A percentile compares a stretch with the other conserved stretches of the same genome.
Evolutionary conservation across 352 stramenopile genomes (phyloP).

Genomic region (Phytophthora sp.): DNA sequence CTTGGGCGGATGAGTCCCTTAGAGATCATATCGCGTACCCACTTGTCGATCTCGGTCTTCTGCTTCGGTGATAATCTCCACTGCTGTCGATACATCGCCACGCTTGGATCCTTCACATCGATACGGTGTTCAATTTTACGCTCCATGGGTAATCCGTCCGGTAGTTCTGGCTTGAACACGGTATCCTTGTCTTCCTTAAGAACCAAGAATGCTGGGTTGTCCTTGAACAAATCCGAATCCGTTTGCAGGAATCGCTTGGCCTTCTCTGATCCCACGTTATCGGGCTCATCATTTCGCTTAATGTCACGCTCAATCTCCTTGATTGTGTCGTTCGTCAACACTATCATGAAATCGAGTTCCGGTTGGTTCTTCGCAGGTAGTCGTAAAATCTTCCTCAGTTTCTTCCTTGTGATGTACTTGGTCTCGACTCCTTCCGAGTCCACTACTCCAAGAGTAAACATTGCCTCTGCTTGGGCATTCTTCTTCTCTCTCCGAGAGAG

Average conservation of each 20-base stretch:
- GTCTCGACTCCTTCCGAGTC: slow-evolving; percentile 13
- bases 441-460: slow-evolving; percentile 14
- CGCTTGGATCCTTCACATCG: slow-evolving; percentile 4
- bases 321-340: slow-evolving; percentile 17
- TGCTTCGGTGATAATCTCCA: slow-evolving; percentile 6
- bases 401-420: slow-evolving; percentile 27
- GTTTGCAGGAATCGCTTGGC: slow-evolving; percentile 9
- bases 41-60: slow-evolving; percentile 11
- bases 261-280: slow-evolving; percentile 9
- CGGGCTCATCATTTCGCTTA: neutral
- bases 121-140: slow-evolving; percentile 3
- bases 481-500: slow-evolving; percentile 13
- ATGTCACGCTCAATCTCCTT: neutral
- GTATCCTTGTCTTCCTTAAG: slow-evolving; percentile 12
- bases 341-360: slow-evolving; percentile 21
- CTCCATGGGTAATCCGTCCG: slow-evolving; percentile 1
- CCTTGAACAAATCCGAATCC: slow-evolving; percentile 6
- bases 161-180: slow-evolving; percentile 17
- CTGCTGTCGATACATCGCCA: slow-evolving; percentile 10
- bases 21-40: slow-evolving; percentile 2
- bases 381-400: slow-evolving; percentile 21
- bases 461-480: slow-evolving; percentile 7
- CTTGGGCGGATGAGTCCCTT: neutral
- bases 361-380: neutral
- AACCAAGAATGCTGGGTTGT: neutral